These are phyloP conservation scores for Aquilaria yunnanensis DNA, from an alignment of 345 rosid species.

Conservation along the genomic window DNA sequence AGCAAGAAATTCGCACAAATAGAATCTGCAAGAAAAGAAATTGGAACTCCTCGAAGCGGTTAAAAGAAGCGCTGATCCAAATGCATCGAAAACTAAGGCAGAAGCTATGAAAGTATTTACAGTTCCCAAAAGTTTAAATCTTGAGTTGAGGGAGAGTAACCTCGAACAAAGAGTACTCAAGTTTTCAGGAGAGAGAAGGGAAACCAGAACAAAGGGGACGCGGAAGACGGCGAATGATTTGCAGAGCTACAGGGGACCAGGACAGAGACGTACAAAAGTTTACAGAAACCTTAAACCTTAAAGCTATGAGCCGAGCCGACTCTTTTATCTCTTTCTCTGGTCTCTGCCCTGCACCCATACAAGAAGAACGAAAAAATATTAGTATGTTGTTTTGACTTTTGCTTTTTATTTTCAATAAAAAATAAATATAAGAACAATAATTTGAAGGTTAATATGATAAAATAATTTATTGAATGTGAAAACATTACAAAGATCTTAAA, in stretches of 20 bases:
- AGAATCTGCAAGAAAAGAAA: slow-evolving; percentile 6
- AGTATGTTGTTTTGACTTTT: no score
- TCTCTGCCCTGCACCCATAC: no score
- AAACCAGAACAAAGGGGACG: slow-evolving; percentile 20
- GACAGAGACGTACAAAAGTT: no score
- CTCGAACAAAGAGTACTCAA: slow-evolving; percentile 13
- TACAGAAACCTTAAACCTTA: no score
- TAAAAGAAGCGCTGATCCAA: slow-evolving; percentile 19
- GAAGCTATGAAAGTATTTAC: background rate
- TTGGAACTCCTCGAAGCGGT: slow-evolving; percentile 12
- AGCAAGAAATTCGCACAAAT: background rate
- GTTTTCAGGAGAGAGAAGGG: slow-evolving; percentile 9
- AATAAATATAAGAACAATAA: no score
- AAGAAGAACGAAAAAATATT: no score
- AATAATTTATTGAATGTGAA: no score
- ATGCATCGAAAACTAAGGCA: slow-evolving; percentile 14
- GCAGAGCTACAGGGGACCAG: slow-evolving; percentile 19
- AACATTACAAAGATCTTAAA: no score
- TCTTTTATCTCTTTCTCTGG: no score
- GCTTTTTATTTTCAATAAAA: no score
- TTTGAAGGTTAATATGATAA: no score
- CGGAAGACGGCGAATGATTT: slow-evolving; percentile 15
- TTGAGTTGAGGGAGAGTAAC: background rate
- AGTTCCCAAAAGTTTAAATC: slow-evolving; percentile 9
- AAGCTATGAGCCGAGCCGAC: no score